Evolutionary conservation across 2,329 filamentous ascomycete genomes (phyloP), one percentile per base, ranked within the genome.

Genomic region (Aspergillus viridinutans): DNA sequence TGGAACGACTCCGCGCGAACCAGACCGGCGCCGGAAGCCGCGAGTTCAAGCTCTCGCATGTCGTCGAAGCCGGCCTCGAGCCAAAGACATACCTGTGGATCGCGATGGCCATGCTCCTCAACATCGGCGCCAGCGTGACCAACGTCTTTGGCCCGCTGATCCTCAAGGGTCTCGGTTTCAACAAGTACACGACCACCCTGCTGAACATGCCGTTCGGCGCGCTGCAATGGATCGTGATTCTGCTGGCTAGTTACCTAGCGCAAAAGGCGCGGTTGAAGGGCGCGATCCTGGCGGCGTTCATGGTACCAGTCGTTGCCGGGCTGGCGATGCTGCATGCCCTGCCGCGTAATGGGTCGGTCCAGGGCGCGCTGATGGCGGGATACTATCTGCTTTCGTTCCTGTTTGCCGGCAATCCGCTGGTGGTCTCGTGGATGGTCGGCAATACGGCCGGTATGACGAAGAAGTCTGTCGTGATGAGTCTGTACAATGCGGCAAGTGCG

Each of bases 361-460:
- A 78, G 48, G 76, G 78, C 0, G 72, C 77, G 0, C 66, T 87
- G 2, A 75, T 89, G 2, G 80, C 77, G 0, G 85, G 81, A 0
- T 89, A 88, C 69, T 89, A 89, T 62, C 75, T 89, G 1, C 78
- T 88, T 0, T 82, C 85, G 0, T 89, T 88, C 68, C 74, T 89
- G 8, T 89, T 85, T 59, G 85, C 84, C 1, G 83, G 81, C 1
- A 88, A 87, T 63, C 86, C 86, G 0, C 74, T 90, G 9, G 82
- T 88, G 26, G 83, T 89, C 0, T 81, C 83, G 0, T 90, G 87
- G 87, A 85, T 89, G 56, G 80, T 89, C 5, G 84, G 82, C 7
- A 90, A 90, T 68, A 88, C 85, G 0, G 87, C 79, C 0, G 87
- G 87, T 6, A 83, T 81, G 17, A 88, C 86, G 2, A 89, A 90